Percentiles rank a stretch among this genome's conserved stretches.
Conservation (phyloP, 2,329 filamentous ascomycete genomes). For the Neofusicoccum umdonicola region DNA sequence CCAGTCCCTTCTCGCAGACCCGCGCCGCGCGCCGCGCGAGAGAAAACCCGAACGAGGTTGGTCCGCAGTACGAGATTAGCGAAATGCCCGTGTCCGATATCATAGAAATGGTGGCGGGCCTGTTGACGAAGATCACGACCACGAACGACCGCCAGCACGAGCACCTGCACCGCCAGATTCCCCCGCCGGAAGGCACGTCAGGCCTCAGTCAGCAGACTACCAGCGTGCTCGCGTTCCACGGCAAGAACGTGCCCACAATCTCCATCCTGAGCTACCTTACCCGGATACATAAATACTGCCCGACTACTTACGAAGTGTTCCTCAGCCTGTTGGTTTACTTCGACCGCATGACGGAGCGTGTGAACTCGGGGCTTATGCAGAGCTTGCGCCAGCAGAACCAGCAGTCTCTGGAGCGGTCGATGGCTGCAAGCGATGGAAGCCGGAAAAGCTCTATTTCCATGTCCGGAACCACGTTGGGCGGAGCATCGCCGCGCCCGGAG, state of each 20-base stretch:
- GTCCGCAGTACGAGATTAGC: conserved; percentile 84
- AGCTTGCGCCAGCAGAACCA: conserved; percentile 56
- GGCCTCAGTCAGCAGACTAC: conserved; percentile 63
- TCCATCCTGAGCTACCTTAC: conserved; percentile 94
- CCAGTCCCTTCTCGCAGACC: conserved; percentile 55
- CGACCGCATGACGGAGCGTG: conserved; percentile 95
- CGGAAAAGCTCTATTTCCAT: conserved; percentile 35
- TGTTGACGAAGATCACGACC: conserved; percentile 94
- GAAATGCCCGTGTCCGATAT: conserved; percentile 96
- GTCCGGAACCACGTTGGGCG: conserved; percentile 28
- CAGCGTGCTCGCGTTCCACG: conserved; percentile 89
- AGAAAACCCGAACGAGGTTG: conserved; percentile 49
- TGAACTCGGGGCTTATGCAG: conserved; percentile 77
- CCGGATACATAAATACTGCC: conserved; percentile 97
- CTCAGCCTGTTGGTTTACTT: conserved; percentile 94
- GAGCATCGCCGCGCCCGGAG: conserved; percentile 26
- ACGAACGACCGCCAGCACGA: conserved; percentile 96
- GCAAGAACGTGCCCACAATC: conserved; percentile 96
- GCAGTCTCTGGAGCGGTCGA: conserved; percentile 40
- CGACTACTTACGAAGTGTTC: conserved; percentile 97
- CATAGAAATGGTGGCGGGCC: conserved; percentile 97
- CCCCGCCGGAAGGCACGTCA: conserved; percentile 58
- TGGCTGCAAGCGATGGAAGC: conserved; percentile 49
- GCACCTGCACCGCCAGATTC: conserved; percentile 74
- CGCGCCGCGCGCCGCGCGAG: conserved; percentile 42